These are phyloP conservation scores for Populus ilicifolia DNA, from an alignment of 345 rosid species.

Conservation along the genomic window DNA sequence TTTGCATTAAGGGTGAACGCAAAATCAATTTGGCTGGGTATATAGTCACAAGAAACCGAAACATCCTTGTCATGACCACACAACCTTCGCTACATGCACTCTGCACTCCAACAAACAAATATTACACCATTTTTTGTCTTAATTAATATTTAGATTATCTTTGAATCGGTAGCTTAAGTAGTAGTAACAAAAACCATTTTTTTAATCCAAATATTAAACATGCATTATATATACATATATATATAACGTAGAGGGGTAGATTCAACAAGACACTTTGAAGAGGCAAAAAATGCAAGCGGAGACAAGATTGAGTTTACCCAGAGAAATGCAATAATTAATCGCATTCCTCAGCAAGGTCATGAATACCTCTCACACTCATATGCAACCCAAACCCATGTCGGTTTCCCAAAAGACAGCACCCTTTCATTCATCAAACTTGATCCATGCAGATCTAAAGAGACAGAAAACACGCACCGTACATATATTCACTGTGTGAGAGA, in stretches of 20 bases:
- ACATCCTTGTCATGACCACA: constrained; percentile 31
- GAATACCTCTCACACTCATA: neutral
- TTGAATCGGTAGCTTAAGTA: no score
- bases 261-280: no score
- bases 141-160: no score
- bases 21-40: neutral
- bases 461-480: constrained; percentile 3
- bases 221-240: neutral
- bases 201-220: no score
- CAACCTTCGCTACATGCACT: constrained; percentile 16
- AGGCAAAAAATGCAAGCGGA: neutral
- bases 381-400: constrained; percentile 37
- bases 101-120: neutral
- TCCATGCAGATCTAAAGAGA: neutral
- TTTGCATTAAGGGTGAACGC: neutral
- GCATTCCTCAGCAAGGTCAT: neutral
- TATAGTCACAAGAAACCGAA: constrained; percentile 6
- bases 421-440: neutral
- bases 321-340: neutral
- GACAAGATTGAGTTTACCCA: neutral
- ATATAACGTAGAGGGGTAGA: neutral
- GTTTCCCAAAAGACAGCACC: constrained; percentile 28
- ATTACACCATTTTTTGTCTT: neutral
- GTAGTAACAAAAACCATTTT: no score
- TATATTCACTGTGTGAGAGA: neutral